Base-by-base conservation (phyloP, 768 basidiomycete species). In the Leccinellum luteum region DNA sequence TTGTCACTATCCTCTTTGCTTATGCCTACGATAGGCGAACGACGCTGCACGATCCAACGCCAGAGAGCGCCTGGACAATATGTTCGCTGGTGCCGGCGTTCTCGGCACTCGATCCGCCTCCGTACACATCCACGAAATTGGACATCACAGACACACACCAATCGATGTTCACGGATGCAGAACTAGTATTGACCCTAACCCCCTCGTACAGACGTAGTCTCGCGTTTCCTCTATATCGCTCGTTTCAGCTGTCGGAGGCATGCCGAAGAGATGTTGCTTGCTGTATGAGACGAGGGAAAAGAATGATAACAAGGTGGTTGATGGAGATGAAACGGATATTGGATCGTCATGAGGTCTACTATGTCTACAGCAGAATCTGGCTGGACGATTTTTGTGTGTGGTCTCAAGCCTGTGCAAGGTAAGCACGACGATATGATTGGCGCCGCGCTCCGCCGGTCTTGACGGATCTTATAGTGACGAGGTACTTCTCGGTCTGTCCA, bases 21-120 rank as follows among this genome's bases (percentile, higher is more conserved):
- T 86, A 87, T 66, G 81, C 84, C 5, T 94, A 94, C 69, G 92
- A 94, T 60, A 78, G 81, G 51, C 85, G 91, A 41, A 90, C 87
- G 5, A 90, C 85, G 0, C 85, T 87, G 59, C 77, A 79, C 49
- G 92, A 94, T 59, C 84, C 90, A n/a, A 92, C 89, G 3, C 81
- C 90, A 7, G 92, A 94, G 71, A 93, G 92, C 69, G 87, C 89
- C 14, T 94, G 92, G 92, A 94, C 92, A 2, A 79, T 94, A 53
- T 80, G 84, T 61, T 78, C 74, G 30, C 78, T 94, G 51, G 83
- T 82, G 13, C 86, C 92, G 48, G 83, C 85, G 3, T 91, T 94
- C 72, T 85, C 92, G n/a, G 87, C 92, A 1, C 83, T 94, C 30
- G 89, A 92, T 68, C 84, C 86, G 28, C 81, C 85, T 21, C 80